These are phyloP conservation scores for Penicillium crustosum DNA, from an alignment of 2,329 filamentous ascomycete genomes.

Conservation along the genomic window DNA sequence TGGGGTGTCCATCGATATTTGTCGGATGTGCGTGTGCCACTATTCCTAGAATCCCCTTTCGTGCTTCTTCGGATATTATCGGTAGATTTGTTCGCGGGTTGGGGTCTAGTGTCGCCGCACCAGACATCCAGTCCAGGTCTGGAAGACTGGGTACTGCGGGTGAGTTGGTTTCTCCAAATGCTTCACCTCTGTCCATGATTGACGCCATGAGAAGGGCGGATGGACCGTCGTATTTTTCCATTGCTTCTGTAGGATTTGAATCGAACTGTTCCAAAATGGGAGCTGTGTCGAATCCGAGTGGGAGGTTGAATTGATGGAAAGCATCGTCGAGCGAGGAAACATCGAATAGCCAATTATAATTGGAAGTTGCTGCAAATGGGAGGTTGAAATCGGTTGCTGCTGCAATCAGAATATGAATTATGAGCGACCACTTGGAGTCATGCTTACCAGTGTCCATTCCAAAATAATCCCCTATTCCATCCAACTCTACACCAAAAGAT, in stretches of 20 bases:
- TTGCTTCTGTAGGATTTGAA: neutral
- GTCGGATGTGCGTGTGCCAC: constrained; percentile 52
- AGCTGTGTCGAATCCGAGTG: constrained; percentile 25
- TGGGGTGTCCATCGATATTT: constrained; percentile 49
- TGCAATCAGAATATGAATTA: neutral
- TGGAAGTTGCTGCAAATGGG: constrained; percentile 62
- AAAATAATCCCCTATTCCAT: constrained; percentile 52
- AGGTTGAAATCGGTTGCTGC: constrained; percentile 63
- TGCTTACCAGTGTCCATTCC: constrained; percentile 55
- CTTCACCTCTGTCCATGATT: constrained; percentile 20
- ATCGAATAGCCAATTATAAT: constrained; percentile 65
- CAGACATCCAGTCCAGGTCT: constrained; percentile 33
- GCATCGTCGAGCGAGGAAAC: constrained; percentile 40
- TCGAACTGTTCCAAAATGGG: constrained; percentile 23
- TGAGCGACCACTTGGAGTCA: no score
- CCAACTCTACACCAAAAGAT: constrained; percentile 27
- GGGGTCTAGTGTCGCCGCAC: constrained; percentile 11
- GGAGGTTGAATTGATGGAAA: constrained; percentile 29
- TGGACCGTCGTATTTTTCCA: constrained; percentile 22
- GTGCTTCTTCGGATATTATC: constrained; percentile 34
- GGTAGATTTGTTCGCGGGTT: constrained; percentile 20
- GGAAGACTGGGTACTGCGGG: constrained; percentile 10
- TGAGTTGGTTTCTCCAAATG: neutral
- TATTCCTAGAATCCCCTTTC: constrained; percentile 49
- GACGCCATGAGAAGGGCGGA: constrained; percentile 27